Evolutionary conservation across 495 filamentous ascomycete species (phyloP).

Genomic region (Amorphotheca resinae): DNA sequence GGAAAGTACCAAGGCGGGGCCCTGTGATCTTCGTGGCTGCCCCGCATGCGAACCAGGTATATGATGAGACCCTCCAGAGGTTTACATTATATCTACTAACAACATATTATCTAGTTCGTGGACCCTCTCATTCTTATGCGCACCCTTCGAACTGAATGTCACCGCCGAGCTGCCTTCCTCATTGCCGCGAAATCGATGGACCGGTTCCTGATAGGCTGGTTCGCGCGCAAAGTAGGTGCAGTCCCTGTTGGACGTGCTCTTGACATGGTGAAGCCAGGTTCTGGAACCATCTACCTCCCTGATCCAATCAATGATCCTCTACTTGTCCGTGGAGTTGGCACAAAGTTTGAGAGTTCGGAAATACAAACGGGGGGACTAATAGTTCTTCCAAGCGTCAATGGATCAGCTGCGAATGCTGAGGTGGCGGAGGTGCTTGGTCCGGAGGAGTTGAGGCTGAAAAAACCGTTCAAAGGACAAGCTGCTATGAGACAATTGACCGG

Average conservation of each 20-base stretch:
- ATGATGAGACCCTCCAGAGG: neutral
- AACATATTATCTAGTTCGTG: slow-evolving; percentile 45
- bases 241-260: slow-evolving; percentile 84
- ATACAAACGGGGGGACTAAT: slow-evolving; percentile 71
- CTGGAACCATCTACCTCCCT: slow-evolving; percentile 80
- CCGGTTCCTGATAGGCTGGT: slow-evolving; percentile 71
- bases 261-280: slow-evolving; percentile 69
- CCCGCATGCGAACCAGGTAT: slow-evolving; percentile 93
- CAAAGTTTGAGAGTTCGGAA: slow-evolving; percentile 63
- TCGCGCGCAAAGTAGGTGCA: slow-evolving; percentile 66
- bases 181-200: slow-evolving; percentile 91
- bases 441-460: slow-evolving; percentile 77
- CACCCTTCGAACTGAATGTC: slow-evolving; percentile 68
- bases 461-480: slow-evolving; percentile 60
- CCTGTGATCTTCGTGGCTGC: slow-evolving; percentile 96
- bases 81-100: too few relatives aligned
- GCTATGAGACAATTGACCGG: slow-evolving; percentile 70
- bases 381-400: slow-evolving; percentile 73
- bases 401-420: slow-evolving; percentile 62
- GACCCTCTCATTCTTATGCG: slow-evolving; percentile 92
- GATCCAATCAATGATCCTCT: slow-evolving; percentile 75
- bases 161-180: slow-evolving; percentile 79
- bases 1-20: slow-evolving; percentile 78
- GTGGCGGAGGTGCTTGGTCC: slow-evolving; percentile 68
- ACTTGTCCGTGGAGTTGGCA: slow-evolving; percentile 74